Percentiles rank a stretch among this genome's conserved stretches.
Evolutionary conservation across 305 asterid species (phyloP).

Genomic region (Withania somnifera): DNA sequence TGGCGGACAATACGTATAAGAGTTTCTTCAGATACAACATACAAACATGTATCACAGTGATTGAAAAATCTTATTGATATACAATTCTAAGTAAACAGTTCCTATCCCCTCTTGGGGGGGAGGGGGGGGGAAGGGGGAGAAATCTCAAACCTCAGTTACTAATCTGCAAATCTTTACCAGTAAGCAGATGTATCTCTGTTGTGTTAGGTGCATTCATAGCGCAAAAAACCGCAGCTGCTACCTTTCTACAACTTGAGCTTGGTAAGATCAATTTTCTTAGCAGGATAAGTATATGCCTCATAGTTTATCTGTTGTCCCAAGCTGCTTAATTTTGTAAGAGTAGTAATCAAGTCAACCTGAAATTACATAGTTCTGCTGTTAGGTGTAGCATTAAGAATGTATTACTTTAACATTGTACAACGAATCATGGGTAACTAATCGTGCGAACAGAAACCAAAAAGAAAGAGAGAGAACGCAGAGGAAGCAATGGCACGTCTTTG

Average conservation of each 20-base stretch:
- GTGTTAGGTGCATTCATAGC: neutral
- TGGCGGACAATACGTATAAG: neutral
- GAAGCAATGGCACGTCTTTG: neutral
- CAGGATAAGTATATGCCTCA: slow-evolving; percentile 80
- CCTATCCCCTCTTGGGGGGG: neutral
- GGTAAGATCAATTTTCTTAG: slow-evolving; percentile 40
- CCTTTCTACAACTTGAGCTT: slow-evolving; percentile 65
- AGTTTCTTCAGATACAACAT: neutral
- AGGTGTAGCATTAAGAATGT: neutral
- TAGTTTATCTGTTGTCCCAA: slow-evolving; percentile 79
- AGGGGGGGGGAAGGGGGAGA: too few relatives aligned
- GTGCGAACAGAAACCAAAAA: neutral
- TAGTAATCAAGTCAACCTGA: slow-evolving; percentile 89
- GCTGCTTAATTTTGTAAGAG: slow-evolving; percentile 65
- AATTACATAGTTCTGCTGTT: neutral
- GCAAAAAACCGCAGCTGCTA: neutral
- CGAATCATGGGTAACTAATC: neutral
- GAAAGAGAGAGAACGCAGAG: neutral
- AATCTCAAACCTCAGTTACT: neutral
- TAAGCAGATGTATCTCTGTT: neutral
- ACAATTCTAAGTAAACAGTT: neutral
- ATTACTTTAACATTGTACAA: neutral
- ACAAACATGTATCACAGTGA: neutral
- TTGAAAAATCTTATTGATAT: neutral
- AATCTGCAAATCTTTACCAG: neutral